A percentile compares a stretch with the other conserved stretches of the same genome.
Conservation (phyloP, 768 basidiomycete genomes). For the Kwoniella dendrophila region DNA sequence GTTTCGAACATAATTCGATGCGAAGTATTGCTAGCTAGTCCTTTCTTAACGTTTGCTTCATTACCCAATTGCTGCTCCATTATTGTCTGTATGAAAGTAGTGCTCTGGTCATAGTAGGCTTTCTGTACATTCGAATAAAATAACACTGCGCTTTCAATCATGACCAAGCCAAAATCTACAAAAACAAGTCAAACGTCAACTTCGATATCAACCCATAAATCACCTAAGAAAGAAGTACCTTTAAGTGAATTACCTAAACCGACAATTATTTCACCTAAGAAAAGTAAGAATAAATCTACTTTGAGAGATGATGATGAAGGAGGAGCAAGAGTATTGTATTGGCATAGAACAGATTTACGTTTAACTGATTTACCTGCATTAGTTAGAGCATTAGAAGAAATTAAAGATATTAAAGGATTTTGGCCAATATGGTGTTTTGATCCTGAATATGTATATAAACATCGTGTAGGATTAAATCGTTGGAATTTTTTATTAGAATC, state of each 20-base stretch:
- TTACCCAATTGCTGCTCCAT: too few species aligned
- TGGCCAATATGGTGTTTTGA: slow-evolving; percentile 55
- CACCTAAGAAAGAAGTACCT: slow-evolving; percentile 3
- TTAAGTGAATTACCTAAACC: slow-evolving; percentile 2
- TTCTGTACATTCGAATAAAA: too few species aligned
- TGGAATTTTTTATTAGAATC: slow-evolving; percentile 50
- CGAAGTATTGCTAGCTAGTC: too few species aligned
- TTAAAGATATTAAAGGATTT: slow-evolving; percentile 29
- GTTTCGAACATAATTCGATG: too few species aligned
- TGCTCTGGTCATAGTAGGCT: too few species aligned
- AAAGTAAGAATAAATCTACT: not conserved
- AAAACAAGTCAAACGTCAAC: not conserved
- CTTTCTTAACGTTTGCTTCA: too few species aligned
- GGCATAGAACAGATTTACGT: slow-evolving; percentile 57
- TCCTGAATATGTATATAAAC: slow-evolving; percentile 51
- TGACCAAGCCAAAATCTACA: not conserved
- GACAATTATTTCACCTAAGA: not conserved
- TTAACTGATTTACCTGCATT: slow-evolving; percentile 54
- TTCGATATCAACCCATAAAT: not conserved
- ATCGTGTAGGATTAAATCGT: slow-evolving; percentile 55
- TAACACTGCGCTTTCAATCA: not conserved
- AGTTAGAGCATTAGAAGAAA: slow-evolving; percentile 29
- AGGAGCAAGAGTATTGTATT: slow-evolving; percentile 50
- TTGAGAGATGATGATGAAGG: not conserved
- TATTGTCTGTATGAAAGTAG: not conserved